A percentile compares a stretch with the other conserved stretches of the same genome.
phyloP scores from a whole-genome alignment of 768 basidiomycete species.

The Daedaleopsis nitida region DNA sequence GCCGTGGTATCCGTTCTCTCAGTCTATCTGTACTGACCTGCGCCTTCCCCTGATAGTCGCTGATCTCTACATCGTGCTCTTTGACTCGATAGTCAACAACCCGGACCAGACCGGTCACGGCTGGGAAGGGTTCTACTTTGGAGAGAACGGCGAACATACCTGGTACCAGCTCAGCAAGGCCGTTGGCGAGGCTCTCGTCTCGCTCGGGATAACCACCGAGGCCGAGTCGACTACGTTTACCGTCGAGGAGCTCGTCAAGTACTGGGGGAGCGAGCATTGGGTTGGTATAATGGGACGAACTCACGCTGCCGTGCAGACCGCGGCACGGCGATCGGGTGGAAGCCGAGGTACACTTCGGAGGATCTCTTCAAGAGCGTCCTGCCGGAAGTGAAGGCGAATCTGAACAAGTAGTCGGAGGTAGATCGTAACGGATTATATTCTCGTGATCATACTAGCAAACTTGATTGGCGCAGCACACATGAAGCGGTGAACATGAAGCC shows the following conservation, averaged over 20 bases:
- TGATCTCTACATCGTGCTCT: conserved; percentile 43
- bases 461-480: no score
- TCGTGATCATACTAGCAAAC: no score
- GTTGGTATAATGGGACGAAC: conserved; percentile 21
- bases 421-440: no score
- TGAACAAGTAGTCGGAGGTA: no score
- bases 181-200: conserved; percentile 38
- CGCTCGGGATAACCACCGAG: conserved; percentile 33
- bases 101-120: conserved; percentile 31
- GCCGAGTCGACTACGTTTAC: conserved; percentile 47
- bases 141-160: conserved; percentile 35
- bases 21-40: background rate
- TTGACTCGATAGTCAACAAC: conserved; percentile 37
- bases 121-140: conserved; percentile 40
- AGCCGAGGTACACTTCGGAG: conserved; percentile 46
- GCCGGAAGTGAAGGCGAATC: conserved; percentile 40
- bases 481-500: no score
- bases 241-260: conserved; percentile 45
- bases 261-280: no score
- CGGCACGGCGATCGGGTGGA: conserved; percentile 51
- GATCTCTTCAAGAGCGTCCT: conserved; percentile 54
- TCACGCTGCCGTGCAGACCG: conserved; percentile 32
- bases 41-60: conserved; percentile 35
- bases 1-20: background rate
- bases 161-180: conserved; percentile 38